Base-by-base conservation (phyloP, 1,139 yeast species). In the Yamadazyma membranifaciens region DNA sequence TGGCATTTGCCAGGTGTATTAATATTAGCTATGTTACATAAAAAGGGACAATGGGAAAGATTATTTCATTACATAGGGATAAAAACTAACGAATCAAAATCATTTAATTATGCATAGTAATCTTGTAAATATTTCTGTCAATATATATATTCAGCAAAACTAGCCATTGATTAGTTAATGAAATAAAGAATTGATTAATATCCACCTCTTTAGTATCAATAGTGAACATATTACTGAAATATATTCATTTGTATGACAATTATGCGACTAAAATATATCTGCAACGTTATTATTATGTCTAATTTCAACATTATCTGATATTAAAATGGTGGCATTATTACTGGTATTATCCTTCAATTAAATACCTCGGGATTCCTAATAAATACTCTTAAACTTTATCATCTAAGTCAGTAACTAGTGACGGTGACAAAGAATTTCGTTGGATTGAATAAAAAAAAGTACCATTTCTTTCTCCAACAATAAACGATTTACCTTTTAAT, bases 21-120 rank as follows among this genome's bases (percentile, higher is more conserved):
- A 42, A 83, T 89, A 20, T 69, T 94, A 45, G 98, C 98, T 1
- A 89, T 94, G 89, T 62, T 91, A 39, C 98, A 94, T 63, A 94
- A 92, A 63, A 84, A 83, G 58, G 97, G 96, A 2, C 91, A 91
- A 60, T 91, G 97, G 97, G 95, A 88, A 57, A 78, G 92, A 68
- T 56, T 86, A 34, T 59, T 63, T 41, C 46, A 46, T 11, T 66
- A 64, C 42, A 38, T 67, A 36, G 67, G 67, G 3, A 14, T 13
- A 29, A 31, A 9, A 6, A 25, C 9, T 22, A 32, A 33, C 15
- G 25, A 7, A 31, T 24, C 35, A 7, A 31, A 36, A 15, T 9
- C 27, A 17, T 37, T 37, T 13, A 31, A 31, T 22, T 33, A 32
- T n/a, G 33, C 40, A 27, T 37, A 27, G 29, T 7, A 14, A 12